Percentiles rank a stretch among this genome's conserved stretches.
Conservation (phyloP, 257 asterid species). For the Nicotiana knightiana region DNA sequence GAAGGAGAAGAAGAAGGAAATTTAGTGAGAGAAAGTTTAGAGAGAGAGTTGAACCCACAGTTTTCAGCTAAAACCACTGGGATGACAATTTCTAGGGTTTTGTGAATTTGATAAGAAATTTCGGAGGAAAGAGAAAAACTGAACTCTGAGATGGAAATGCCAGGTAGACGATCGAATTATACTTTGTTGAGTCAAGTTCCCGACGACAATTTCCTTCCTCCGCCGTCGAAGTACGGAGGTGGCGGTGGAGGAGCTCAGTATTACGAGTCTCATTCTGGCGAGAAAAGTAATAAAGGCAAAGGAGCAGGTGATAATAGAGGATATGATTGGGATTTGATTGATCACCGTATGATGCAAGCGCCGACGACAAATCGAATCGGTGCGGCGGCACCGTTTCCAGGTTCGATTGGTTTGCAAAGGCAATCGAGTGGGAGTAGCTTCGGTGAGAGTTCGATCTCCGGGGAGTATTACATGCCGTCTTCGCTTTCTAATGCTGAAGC, state of each 20-base stretch:
- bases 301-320: conserved; percentile 26
- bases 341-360: conserved; percentile 46
- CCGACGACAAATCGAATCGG: conserved; percentile 45
- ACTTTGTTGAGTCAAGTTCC: conserved; percentile 57
- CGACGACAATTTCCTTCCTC: conserved; percentile 45
- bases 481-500: background rate
- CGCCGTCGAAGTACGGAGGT: conserved; percentile 34
- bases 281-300: conserved; percentile 39
- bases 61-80: background rate
- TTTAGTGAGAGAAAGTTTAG: conserved; percentile 1
- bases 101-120: conserved; percentile 4
- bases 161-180: conserved; percentile 71
- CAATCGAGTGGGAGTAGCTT: conserved; percentile 97
- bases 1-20: conserved; percentile 12
- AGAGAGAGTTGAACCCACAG: background rate
- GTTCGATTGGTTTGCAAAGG: conserved; percentile 62
- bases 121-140: background rate
- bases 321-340: conserved; percentile 61
- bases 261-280: conserved; percentile 49
- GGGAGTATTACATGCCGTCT: conserved; percentile 41
- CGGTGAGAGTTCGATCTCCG: conserved; percentile 88
- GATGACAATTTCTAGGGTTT: conserved; percentile 35
- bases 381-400: conserved; percentile 30
- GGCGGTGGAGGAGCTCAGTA: conserved; percentile 12
- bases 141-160: conserved; percentile 60